phyloP scores from a whole-genome alignment of 768 basidiomycete genomes.

The Suillus placidus region DNA sequence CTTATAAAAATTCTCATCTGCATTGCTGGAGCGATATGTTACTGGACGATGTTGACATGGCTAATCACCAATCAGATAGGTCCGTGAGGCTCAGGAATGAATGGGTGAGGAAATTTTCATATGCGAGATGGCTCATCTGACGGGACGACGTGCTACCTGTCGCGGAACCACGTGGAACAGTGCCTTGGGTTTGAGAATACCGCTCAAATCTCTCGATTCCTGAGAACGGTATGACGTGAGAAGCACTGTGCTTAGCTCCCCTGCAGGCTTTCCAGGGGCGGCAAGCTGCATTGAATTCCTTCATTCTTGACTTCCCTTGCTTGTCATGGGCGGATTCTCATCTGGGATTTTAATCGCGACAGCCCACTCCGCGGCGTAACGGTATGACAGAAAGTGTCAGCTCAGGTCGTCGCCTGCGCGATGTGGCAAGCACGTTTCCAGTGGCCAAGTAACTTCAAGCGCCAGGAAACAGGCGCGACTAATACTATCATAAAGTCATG shows the following conservation, averaged over 20 bases:
- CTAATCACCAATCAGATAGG: background rate
- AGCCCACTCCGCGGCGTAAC: background rate
- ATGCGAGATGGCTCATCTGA: background rate
- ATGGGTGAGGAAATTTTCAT: background rate
- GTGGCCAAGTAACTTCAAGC: background rate
- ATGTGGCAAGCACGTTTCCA: background rate
- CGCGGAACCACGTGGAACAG: background rate
- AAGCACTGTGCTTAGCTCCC: background rate
- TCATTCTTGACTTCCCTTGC: background rate
- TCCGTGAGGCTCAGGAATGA: background rate
- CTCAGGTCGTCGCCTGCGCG: background rate
- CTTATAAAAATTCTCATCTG: background rate
- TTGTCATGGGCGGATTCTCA: background rate
- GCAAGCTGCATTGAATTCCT: background rate
- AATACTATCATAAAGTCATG: background rate
- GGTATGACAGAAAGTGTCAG: conserved; percentile 2
- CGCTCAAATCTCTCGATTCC: background rate
- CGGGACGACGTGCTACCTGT: background rate
- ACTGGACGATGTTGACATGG: background rate
- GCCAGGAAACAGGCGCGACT: background rate
- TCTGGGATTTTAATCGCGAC: background rate
- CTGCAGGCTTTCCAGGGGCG: background rate
- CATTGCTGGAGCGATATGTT: background rate
- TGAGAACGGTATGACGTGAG: conserved; percentile 1
- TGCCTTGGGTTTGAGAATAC: background rate